A percentile compares a stretch with the other conserved stretches of the same genome.
Conservation (phyloP, 148 eudicot species). For the Rhododendron mucronatum region DNA sequence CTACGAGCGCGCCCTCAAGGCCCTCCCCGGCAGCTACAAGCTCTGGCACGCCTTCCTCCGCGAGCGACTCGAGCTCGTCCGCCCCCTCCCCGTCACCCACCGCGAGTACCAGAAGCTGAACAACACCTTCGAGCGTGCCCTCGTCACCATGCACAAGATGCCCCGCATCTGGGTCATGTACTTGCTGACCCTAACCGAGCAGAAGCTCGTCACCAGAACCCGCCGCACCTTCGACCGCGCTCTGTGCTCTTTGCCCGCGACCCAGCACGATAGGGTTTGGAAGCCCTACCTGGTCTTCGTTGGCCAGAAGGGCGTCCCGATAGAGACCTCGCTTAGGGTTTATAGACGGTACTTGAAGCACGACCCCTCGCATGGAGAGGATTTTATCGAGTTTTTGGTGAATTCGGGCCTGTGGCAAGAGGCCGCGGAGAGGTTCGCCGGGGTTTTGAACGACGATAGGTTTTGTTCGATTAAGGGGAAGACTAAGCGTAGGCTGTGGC, state of each 20-base stretch:
- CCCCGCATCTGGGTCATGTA: slow-evolving; percentile 96
- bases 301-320: slow-evolving; percentile 74
- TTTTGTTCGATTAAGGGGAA: slow-evolving; percentile 88
- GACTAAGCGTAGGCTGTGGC: slow-evolving; percentile 80
- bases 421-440: slow-evolving; percentile 83
- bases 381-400: slow-evolving; percentile 78
- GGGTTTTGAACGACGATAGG: slow-evolving; percentile 47
- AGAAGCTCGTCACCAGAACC: slow-evolving; percentile 55
- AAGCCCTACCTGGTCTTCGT: slow-evolving; percentile 71
- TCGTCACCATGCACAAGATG: slow-evolving; percentile 96
- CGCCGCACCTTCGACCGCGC: slow-evolving; percentile 79
- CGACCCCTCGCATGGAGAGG: slow-evolving; percentile 83
- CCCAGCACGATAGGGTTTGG: slow-evolving; percentile 92
- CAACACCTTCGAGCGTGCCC: slow-evolving; percentile 82
- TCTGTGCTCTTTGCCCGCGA: slow-evolving; percentile 77
- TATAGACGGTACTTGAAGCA: slow-evolving; percentile 90
- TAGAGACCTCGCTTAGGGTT: slow-evolving; percentile 89
- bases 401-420: slow-evolving; percentile 80
- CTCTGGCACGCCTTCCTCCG: slow-evolving; percentile 87
- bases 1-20: slow-evolving; percentile 79
- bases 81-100: slow-evolving; percentile 63
- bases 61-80: slow-evolving; percentile 65
- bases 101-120: slow-evolving; percentile 58
- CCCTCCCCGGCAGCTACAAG: slow-evolving; percentile 90
- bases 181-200: slow-evolving; percentile 45